Evolutionary conservation across 768 basidiomycete genomes (phyloP).

Genomic region (Melanogaster broomeanus): DNA sequence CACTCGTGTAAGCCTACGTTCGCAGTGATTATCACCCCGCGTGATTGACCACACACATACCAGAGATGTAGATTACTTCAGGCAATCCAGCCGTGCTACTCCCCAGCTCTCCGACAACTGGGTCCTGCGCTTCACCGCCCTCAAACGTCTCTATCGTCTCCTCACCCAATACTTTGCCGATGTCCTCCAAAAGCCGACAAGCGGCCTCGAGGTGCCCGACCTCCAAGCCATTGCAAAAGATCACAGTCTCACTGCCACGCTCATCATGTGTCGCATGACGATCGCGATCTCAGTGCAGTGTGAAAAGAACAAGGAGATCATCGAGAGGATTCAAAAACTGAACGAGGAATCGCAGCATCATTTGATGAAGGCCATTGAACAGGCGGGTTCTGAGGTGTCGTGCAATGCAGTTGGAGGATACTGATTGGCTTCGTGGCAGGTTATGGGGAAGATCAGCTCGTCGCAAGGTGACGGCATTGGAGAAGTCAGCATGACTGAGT

Average conservation of each 20-base stretch:
- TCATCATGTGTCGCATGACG: constrained; percentile 77
- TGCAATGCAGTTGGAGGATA: not conserved
- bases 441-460: constrained; percentile 73
- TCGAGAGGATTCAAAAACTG: constrained; percentile 84
- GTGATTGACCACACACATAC: constrained; percentile 7
- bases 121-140: constrained; percentile 80
- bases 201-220: constrained; percentile 82
- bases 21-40: not conserved
- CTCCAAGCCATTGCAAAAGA: constrained; percentile 86
- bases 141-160: constrained; percentile 84
- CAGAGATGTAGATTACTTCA: constrained; percentile 83
- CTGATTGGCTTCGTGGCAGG: constrained; percentile 39
- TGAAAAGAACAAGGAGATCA: constrained; percentile 84
- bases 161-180: constrained; percentile 89
- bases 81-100: constrained; percentile 56
- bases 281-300: constrained; percentile 90
- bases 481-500: constrained; percentile 80
- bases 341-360: constrained; percentile 84
- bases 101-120: constrained; percentile 80
- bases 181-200: constrained; percentile 77
- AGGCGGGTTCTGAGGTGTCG: constrained; percentile 49
- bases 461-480: constrained; percentile 48
- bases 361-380: constrained; percentile 93
- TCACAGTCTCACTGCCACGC: constrained; percentile 59
- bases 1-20: constrained; percentile 60